Evolutionary conservation across 371 early-diverging fungal species (phyloP).

Genomic region (Mortierella sp.): DNA sequence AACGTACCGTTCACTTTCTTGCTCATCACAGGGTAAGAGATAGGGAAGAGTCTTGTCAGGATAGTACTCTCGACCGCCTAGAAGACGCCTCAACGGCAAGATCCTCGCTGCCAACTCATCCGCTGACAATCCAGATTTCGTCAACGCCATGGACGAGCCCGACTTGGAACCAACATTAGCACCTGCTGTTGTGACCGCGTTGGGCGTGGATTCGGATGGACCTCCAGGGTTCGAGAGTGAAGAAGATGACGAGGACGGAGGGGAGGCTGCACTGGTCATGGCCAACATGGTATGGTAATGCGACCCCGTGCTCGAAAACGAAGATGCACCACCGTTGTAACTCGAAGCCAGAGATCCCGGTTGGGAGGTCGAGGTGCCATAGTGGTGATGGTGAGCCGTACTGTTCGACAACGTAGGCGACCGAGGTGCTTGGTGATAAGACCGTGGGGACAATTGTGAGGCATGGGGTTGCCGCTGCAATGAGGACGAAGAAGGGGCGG

Average conservation of each 20-base stretch:
- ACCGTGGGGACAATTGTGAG: conserved; percentile 6
- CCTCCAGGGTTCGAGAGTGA: conserved; percentile 17
- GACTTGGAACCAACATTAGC: background rate
- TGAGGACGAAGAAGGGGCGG: conserved; percentile 12
- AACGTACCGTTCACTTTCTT: conserved; percentile 49
- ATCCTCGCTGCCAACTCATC: conserved; percentile 49
- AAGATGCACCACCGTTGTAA: conserved; percentile 26
- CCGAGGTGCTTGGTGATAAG: background rate
- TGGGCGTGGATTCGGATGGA: background rate
- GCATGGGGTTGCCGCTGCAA: conserved; percentile 19
- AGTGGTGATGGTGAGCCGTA: background rate
- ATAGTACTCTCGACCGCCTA: conserved; percentile 50
- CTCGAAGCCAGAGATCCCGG: conserved; percentile 30
- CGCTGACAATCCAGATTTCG: conserved; percentile 23
- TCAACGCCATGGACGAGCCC: background rate
- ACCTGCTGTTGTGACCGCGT: background rate
- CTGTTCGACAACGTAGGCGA: conserved; percentile 7
- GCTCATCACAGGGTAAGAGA: conserved; percentile 56
- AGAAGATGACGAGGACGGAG: conserved; percentile 31
- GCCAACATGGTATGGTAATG: conserved; percentile 35
- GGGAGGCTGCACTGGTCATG: conserved; percentile 39
- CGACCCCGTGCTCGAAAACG: conserved; percentile 43
- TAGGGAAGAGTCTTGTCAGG: conserved; percentile 54
- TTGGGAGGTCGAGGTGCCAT: conserved; percentile 16
- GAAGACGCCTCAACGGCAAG: conserved; percentile 30